Conservation (phyloP, 2,329 filamentous ascomycete genomes). For the Chrysoporthe puriensis region DNA sequence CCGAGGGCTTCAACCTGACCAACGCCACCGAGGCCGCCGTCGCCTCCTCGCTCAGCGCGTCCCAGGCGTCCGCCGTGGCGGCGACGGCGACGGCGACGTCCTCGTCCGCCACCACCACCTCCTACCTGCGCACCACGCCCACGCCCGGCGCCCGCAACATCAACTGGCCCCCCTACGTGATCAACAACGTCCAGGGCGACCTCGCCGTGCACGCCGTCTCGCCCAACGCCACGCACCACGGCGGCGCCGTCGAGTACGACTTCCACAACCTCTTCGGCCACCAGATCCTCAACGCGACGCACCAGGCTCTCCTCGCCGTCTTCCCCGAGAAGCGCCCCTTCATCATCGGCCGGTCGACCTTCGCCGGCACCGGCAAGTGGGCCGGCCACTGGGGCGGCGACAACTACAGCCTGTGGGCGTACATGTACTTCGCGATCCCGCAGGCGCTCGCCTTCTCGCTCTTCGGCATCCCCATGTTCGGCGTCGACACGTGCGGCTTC, state of each 20-base stretch:
- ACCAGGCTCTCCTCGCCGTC: constrained; percentile 67
- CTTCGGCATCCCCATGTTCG: constrained; percentile 79
- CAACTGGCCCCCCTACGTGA: constrained; percentile 75
- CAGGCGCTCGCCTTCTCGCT: constrained; percentile 76
- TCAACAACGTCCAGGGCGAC: constrained; percentile 75
- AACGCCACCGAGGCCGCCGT: constrained; percentile 69
- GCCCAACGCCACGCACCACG: constrained; percentile 77
- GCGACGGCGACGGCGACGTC: constrained; percentile 31
- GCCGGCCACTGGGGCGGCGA: constrained; percentile 85
- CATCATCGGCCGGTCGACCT: constrained; percentile 81
- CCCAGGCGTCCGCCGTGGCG: constrained; percentile 39
- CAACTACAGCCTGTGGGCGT: constrained; percentile 71
- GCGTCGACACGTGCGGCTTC: constrained; percentile 72
- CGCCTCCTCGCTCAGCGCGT: constrained; percentile 54
- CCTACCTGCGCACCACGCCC: constrained; percentile 61
- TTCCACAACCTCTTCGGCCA: constrained; percentile 79
- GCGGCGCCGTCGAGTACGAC: constrained; percentile 74
- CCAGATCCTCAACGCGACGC: constrained; percentile 77
- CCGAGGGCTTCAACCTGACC: constrained; percentile 70
- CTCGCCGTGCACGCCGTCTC: constrained; percentile 73
- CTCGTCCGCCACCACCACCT: constrained; percentile 41
- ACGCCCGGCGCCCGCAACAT: constrained; percentile 68
- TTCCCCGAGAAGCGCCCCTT: constrained; percentile 75
- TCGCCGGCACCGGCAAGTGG: constrained; percentile 74
- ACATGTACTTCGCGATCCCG: constrained; percentile 77